Evolutionary conservation across 495 filamentous ascomycete genomes (phyloP).

Genomic region (Letharia lupina): DNA sequence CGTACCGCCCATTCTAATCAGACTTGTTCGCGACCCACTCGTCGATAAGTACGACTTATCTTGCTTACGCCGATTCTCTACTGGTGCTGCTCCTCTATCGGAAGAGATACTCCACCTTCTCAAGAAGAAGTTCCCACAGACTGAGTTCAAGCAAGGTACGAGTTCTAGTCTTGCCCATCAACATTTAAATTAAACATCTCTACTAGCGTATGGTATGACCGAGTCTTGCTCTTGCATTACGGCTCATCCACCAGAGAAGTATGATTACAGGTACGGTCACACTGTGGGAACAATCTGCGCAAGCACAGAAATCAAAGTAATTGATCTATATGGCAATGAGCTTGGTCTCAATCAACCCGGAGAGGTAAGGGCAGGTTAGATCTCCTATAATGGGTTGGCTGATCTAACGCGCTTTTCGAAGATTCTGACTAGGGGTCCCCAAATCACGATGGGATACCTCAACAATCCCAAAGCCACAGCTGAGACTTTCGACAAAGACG

Average conservation of each 20-base stretch:
- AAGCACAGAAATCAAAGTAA: conserved; percentile 54
- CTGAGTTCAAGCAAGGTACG: conserved; percentile 50
- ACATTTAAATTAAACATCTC: neutral
- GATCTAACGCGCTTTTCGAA: neutral
- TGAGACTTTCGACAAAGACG: conserved; percentile 53
- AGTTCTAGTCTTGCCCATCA: neutral
- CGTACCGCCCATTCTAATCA: conserved; percentile 63
- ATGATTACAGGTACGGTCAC: conserved; percentile 49
- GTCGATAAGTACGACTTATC: conserved; percentile 54
- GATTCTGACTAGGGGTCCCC: conserved; percentile 46
- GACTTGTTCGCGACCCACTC: conserved; percentile 53
- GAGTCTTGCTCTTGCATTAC: conserved; percentile 58
- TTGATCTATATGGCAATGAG: conserved; percentile 43
- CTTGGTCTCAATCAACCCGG: conserved; percentile 44
- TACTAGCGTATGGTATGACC: conserved; percentile 56
- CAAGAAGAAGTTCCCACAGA: conserved; percentile 48
- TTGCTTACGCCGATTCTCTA: conserved; percentile 43
- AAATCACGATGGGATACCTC: conserved; percentile 53
- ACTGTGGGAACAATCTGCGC: conserved; percentile 52
- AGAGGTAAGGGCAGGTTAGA: conserved; percentile 34
- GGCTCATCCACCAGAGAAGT: conserved; percentile 45
- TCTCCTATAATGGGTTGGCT: neutral
- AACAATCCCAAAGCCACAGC: conserved; percentile 45
- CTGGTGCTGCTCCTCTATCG: conserved; percentile 57
- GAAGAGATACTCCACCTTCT: conserved; percentile 54